A percentile compares a stretch with the other conserved stretches of the same genome.
These are phyloP conservation scores for Alternaria brassicae DNA, from an alignment of 2,329 filamentous ascomycete genomes.

Conservation along the genomic window DNA sequence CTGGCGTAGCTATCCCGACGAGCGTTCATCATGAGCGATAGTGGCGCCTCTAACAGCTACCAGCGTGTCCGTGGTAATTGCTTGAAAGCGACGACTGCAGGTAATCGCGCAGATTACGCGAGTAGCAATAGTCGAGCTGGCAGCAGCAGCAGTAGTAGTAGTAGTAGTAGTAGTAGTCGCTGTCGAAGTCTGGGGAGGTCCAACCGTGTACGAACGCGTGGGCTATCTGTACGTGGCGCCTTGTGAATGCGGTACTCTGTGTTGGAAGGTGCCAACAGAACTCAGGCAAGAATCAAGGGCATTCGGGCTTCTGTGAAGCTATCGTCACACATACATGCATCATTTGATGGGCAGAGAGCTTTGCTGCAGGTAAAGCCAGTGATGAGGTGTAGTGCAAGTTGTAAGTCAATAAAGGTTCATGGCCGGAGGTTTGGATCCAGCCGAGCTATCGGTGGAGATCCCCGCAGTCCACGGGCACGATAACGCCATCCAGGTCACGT, in stretches of 20 bases:
- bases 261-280: slow-evolving; percentile 21
- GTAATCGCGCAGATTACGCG: slow-evolving; percentile 3
- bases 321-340: slow-evolving; percentile 40
- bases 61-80: slow-evolving; percentile 51
- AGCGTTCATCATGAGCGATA: slow-evolving; percentile 20
- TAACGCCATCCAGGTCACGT: slow-evolving; percentile 17
- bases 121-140: slow-evolving; percentile 33
- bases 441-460: slow-evolving; percentile 22
- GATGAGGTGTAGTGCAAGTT: slow-evolving; percentile 11
- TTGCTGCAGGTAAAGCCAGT: slow-evolving; percentile 12
- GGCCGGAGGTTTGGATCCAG: slow-evolving; percentile 15
- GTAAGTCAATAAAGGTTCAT: slow-evolving; percentile 4
- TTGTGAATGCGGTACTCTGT: slow-evolving; percentile 22
- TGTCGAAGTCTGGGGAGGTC: slow-evolving; percentile 7
- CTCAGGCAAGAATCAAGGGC: slow-evolving; percentile 38
- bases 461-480: slow-evolving; percentile 14
- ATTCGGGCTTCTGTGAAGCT: slow-evolving; percentile 27
- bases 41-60: slow-evolving; percentile 28
- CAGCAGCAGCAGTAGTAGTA: not conserved
- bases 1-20: slow-evolving; percentile 60
- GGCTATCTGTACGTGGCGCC: slow-evolving; percentile 15
- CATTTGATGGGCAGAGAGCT: slow-evolving; percentile 19
- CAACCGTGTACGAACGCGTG: slow-evolving; percentile 18
- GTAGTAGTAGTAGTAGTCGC: not conserved
- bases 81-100: slow-evolving; percentile 6